Conservation (phyloP, 2,329 filamentous ascomycete genomes). For the Alternaria arborescens region DNA sequence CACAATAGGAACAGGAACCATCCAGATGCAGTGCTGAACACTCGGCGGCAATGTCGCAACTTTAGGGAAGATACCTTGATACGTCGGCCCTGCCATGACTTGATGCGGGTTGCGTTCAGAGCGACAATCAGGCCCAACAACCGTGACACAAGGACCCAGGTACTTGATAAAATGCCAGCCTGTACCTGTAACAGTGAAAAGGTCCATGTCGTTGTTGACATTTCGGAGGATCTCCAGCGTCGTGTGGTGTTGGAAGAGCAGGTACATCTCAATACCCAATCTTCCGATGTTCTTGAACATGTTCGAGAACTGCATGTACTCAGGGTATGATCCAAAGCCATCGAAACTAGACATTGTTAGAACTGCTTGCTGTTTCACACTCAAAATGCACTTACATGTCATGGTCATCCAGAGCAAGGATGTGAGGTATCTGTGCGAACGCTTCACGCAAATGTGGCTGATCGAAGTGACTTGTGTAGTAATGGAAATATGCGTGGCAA, state of each 20-base stretch:
- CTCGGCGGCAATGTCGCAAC: slow-evolving; percentile 88
- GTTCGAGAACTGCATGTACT: slow-evolving; percentile 97
- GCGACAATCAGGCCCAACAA: slow-evolving; percentile 88
- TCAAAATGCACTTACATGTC: slow-evolving; percentile 78
- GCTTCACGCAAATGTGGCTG: slow-evolving; percentile 93
- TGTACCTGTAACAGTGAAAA: slow-evolving; percentile 96
- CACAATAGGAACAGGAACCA: slow-evolving; percentile 88
- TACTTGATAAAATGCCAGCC: slow-evolving; percentile 99
- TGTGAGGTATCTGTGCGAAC: slow-evolving; percentile 95
- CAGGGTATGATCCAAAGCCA: slow-evolving; percentile 94
- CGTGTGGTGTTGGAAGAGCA: slow-evolving; percentile 98
- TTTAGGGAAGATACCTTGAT: slow-evolving; percentile 97
- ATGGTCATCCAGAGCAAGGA: slow-evolving; percentile 93
- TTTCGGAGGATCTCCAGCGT: slow-evolving; percentile 92
- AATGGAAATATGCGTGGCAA: slow-evolving; percentile 96
- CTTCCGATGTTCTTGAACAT: slow-evolving; percentile 99
- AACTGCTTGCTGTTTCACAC: too few species aligned
- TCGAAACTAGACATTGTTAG: slow-evolving; percentile 73
- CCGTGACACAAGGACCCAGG: slow-evolving; percentile 87
- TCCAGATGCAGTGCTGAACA: slow-evolving; percentile 97
- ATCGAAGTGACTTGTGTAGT: slow-evolving; percentile 98
- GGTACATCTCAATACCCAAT: slow-evolving; percentile 95
- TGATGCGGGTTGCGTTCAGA: slow-evolving; percentile 90
- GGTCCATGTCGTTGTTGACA: slow-evolving; percentile 83
- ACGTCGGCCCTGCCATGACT: slow-evolving; percentile 94